Conservation (phyloP, 1,139 yeast species). For the Arxiozyma slooffiae region DNA sequence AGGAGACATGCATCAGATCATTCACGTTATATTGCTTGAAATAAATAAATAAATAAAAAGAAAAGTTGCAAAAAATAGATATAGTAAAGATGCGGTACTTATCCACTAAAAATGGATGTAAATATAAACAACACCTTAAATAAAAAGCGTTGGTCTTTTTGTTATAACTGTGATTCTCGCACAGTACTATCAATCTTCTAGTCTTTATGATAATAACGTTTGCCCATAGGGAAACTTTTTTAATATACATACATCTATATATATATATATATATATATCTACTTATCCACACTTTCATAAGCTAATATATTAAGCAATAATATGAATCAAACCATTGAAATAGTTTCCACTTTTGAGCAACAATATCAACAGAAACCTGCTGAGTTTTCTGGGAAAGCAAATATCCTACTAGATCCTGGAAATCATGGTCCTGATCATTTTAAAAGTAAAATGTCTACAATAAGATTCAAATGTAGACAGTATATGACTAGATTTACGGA, state of each 20-base stretch:
- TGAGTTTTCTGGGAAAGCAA: neutral
- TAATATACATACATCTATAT: too few species aligned
- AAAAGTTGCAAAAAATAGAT: neutral
- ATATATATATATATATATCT: too few species aligned
- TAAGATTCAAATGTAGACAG: constrained; percentile 51
- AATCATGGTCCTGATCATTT: constrained; percentile 60
- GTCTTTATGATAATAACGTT: neutral
- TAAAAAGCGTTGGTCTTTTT: too few species aligned
- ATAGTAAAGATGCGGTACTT: too few species aligned
- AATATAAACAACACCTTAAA: neutral
- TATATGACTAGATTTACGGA: constrained; percentile 50
- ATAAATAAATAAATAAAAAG: too few species aligned
- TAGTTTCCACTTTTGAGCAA: neutral
- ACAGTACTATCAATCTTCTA: neutral
- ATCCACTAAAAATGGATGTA: too few species aligned
- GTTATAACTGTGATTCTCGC: too few species aligned
- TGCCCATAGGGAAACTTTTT: neutral
- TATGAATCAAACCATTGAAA: constrained; percentile 1
- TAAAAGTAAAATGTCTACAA: constrained; percentile 45
- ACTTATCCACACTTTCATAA: too few species aligned
- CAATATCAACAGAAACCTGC: neutral
- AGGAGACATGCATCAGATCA: neutral
- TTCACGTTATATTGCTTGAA: too few species aligned
- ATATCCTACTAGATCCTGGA: constrained; percentile 52
- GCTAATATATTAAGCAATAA: neutral